Percentiles rank a stretch among this genome's conserved stretches.
These are phyloP conservation scores for Aethionema arabicum DNA, from an alignment of 345 rosid species.

Conservation along the genomic window DNA sequence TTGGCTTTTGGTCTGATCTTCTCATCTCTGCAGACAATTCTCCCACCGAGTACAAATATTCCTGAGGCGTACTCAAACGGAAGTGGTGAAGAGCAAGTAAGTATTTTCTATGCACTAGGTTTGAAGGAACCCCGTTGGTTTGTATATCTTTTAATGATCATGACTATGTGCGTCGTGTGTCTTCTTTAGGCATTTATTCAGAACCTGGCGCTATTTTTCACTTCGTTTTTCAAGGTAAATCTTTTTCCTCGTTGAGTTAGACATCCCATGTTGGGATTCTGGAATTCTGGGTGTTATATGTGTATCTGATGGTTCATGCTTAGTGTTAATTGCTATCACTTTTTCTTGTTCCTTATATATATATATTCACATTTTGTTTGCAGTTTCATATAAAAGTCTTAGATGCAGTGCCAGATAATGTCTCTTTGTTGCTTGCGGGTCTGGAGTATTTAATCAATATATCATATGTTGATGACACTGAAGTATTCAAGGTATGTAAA, in stretches of 20 bases:
- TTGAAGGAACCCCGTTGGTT: constrained; percentile 4
- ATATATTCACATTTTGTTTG: constrained; percentile 14
- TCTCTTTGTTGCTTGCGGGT: constrained; percentile 63
- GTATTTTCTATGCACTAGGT: constrained; percentile 21
- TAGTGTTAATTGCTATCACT: constrained; percentile 6
- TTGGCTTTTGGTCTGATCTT: constrained; percentile 26
- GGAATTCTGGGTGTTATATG: not conserved
- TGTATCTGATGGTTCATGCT: constrained; percentile 2
- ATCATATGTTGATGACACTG: constrained; percentile 97
- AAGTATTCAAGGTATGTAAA: constrained; percentile 88
- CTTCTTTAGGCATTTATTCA: constrained; percentile 89
- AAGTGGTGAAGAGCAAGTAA: constrained; percentile 85
- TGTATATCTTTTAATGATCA: constrained; percentile 3
- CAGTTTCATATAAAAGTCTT: constrained; percentile 87
- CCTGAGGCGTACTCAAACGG: constrained; percentile 94
- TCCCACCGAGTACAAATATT: constrained; percentile 71
- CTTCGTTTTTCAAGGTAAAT: constrained; percentile 90
- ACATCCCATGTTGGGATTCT: constrained; percentile 13
- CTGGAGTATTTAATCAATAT: constrained; percentile 88
- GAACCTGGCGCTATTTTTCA: constrained; percentile 94
- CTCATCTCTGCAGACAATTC: constrained; percentile 55
- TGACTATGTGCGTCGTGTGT: constrained; percentile 14
- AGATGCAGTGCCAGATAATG: constrained; percentile 71
- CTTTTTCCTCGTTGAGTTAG: constrained; percentile 13
- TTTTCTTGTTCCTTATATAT: constrained; percentile 12